Evolutionary conservation across 257 asterid genomes (phyloP).

Genomic region (Nicotiana paniculata): DNA sequence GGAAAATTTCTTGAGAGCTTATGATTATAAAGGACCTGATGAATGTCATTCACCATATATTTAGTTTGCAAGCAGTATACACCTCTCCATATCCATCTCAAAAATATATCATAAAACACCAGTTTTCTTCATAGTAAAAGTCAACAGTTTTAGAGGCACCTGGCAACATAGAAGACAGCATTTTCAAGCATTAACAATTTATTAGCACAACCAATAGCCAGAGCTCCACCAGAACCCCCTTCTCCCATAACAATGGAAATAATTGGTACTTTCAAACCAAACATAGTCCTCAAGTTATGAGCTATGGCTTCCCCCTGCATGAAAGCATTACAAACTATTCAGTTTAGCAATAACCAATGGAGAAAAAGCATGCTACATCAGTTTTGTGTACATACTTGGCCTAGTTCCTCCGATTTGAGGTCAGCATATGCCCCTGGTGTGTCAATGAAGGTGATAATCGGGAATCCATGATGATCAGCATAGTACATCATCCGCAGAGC

Average conservation of each 20-base stretch:
- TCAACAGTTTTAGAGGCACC: slow-evolving; percentile 30
- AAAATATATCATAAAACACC: neutral
- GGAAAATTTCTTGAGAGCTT: neutral
- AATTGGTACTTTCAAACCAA: slow-evolving; percentile 94
- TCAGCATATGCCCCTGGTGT: slow-evolving; percentile 97
- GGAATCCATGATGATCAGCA: slow-evolving; percentile 92
- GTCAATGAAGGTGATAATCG: slow-evolving; percentile 78
- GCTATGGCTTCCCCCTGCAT: slow-evolving; percentile 98
- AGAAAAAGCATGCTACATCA: slow-evolving; percentile 1
- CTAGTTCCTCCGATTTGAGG: slow-evolving; percentile 75
- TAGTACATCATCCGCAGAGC: slow-evolving; percentile 87
- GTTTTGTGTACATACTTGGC: slow-evolving; percentile 52
- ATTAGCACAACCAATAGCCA: slow-evolving; percentile 97
- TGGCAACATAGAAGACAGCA: slow-evolving; percentile 96
- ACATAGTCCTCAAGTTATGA: slow-evolving; percentile 88
- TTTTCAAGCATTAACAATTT: slow-evolving; percentile 95
- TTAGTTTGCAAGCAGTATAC: neutral
- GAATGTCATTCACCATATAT: slow-evolving; percentile 1
- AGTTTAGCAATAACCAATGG: neutral
- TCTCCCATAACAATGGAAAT: slow-evolving; percentile 88
- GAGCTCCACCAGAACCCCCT: slow-evolving; percentile 99
- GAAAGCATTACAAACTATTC: slow-evolving; percentile 8
- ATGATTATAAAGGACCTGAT: neutral
- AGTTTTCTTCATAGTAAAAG: neutral
- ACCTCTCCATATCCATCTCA: neutral